These are phyloP conservation scores for Kurtzmaniella cleridarum DNA, from an alignment of 805 yeast genomes.

Conservation along the genomic window DNA sequence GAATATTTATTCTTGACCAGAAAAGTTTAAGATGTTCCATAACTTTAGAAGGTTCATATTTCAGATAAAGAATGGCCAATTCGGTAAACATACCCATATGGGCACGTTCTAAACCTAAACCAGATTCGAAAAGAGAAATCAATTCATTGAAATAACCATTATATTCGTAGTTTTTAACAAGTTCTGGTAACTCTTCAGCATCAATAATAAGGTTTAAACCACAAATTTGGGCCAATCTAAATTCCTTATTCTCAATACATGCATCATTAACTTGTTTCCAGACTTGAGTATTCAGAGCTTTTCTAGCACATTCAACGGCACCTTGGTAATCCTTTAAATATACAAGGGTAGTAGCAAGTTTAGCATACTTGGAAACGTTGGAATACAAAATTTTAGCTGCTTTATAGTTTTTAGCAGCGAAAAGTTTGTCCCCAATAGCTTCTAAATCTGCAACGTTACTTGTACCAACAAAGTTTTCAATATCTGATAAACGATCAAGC, in stretches of 20 bases:
- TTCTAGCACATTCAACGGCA: slow-evolving; percentile 98
- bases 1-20: slow-evolving; percentile 98
- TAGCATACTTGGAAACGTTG: slow-evolving; percentile 88
- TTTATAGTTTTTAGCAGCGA: slow-evolving; percentile 73
- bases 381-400: slow-evolving; percentile 89
- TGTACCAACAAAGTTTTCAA: slow-evolving; percentile 77
- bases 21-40: slow-evolving; percentile 95
- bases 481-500: slow-evolving; percentile 67
- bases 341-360: slow-evolving; percentile 93
- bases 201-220: slow-evolving; percentile 95
- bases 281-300: slow-evolving; percentile 86
- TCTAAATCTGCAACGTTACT: slow-evolving; percentile 93
- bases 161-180: slow-evolving; percentile 81
- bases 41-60: slow-evolving; percentile 82
- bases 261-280: slow-evolving; percentile 98
- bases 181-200: slow-evolving; percentile 92
- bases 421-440: slow-evolving; percentile 85
- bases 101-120: slow-evolving; percentile 94
- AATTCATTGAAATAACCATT: slow-evolving; percentile 90
- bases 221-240: slow-evolving; percentile 96
- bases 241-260: slow-evolving; percentile 90
- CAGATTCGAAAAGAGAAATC: slow-evolving; percentile 89
- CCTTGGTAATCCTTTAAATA: slow-evolving; percentile 88
- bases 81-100: slow-evolving; percentile 99
- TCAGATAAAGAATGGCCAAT: slow-evolving; percentile 83